Evolutionary conservation across 1,139 yeast genomes (phyloP), one percentile per base, ranked within the genome.

Genomic region (Protomyces inouyei): DNA sequence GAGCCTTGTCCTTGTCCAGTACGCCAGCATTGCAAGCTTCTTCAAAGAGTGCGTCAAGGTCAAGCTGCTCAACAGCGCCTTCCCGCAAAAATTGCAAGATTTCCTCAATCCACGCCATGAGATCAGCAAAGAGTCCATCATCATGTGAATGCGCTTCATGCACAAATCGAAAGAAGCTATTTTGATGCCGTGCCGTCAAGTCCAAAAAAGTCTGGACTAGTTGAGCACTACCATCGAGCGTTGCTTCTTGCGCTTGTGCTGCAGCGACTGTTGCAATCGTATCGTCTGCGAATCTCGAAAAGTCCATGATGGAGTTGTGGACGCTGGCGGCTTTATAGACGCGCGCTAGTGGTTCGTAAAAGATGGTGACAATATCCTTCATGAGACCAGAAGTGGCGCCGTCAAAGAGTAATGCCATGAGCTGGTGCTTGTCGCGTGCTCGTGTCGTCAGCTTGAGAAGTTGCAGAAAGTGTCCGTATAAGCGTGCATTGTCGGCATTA

Each of bases 321-420:
- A 92, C 81, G 67, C 87, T 85, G 35, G 96, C 90, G 61, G 84
- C 82, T 67, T 86, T 85, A 76, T 92, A 88, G 1, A 92, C 80
- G 53, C 80, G 81, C 68, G 91, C 88, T 72, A 92, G 77, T 0
- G 97, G 97, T 68, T 88, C 90, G 73, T 91, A 91, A 70, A 92
- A 87, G 65, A 90, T 80, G 0, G 91, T 82, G 52, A 92, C 80
- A 48, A 89, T 78, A 65, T 88, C 88, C 69, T 87, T 87, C 65
- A 91, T 77, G 53, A 92, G 78, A 56, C 79, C 80, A 28, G 91
- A 84, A 52, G 95, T 77, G 70, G 87, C 88, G 0, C 93, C 91
- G 71, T 91, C 96, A 64, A 85, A 85, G 95, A 97, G 89, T 56
- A 92, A 75, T 71, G 85, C 85, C 70, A 85, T 86, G 79, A 91